Evolutionary conservation across 2,329 filamentous ascomycete species (phyloP), one percentile per base, ranked within the genome.

Genomic region (Scedosporium minutisporum): DNA sequence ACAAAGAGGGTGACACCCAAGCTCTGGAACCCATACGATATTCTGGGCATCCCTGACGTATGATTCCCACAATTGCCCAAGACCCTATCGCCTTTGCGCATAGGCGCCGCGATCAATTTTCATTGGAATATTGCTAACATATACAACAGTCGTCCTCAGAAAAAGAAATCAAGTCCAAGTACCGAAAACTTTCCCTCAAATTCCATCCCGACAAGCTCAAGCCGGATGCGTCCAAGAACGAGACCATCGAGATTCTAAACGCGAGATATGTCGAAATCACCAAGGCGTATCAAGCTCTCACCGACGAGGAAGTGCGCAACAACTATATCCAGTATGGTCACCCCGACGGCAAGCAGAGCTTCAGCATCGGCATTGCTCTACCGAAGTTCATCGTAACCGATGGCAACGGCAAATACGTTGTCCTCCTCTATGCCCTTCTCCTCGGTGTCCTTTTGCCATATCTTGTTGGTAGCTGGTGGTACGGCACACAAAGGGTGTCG

Each of bases 381-480:
- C 95, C 95, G 57, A 89, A 95, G 73, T 91, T 95, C 76, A 92
- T 99, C 69, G 84, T 99, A 62, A 89, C 90, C 14, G 91, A 97
- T 68, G 93, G 93, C 62, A 96, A 95, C 74, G 93, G 93, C 67
- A 97, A 97, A 79, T 97, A 96, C 71, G 89, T 99, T 62, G 81
- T 99, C 65, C 80, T 97, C 63, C 83, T 97, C 66, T 99, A 99
- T 74, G 93, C 91, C 44, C 76, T 88, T 41, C 82, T 97, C 46
- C 86, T 99, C 60, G 95, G 93, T 62, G 90, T 97, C 65, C 79
- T 97, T 64, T 80, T 99, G 61, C 95, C 95, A 2, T 99, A 96
- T 74, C 80, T 95, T 58, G 93, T 99, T 63, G 95, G 95, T 58
- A 92, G 89, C 64, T 99, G 95, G 95, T 99, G 95, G 95, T 99